Conservation (phyloP, 768 basidiomycete species). For the Calocybe indica region DNA sequence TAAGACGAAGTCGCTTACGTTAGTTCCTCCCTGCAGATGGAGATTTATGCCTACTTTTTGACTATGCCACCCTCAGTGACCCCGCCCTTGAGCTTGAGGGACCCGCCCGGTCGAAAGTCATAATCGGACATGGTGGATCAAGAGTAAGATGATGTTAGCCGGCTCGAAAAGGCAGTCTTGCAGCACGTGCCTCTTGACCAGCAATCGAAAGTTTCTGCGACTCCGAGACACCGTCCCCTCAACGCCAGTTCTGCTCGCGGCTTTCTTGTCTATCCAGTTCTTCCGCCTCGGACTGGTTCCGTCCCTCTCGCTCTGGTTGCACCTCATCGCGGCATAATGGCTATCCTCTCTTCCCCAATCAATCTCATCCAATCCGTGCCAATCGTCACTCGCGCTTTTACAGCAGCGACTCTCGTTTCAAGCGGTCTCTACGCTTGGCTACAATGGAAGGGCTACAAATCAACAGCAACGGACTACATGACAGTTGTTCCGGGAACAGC, state of each 20-base stretch:
- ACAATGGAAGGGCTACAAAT: slow-evolving; percentile 41
- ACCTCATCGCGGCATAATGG: slow-evolving; percentile 40
- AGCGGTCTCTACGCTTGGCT: slow-evolving; percentile 64
- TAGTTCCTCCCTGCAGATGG: slow-evolving; percentile 3
- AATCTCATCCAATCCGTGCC: slow-evolving; percentile 68
- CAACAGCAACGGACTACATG: slow-evolving; percentile 54
- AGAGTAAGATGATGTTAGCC: slow-evolving; percentile 8
- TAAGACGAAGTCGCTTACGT: slow-evolving; percentile 21
- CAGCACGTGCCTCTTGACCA: slow-evolving; percentile 15
- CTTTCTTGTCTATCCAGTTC: slow-evolving; percentile 4
- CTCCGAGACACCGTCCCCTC: no score
- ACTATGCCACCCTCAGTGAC: slow-evolving; percentile 73
- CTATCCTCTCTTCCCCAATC: slow-evolving; percentile 67
- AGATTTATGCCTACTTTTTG: slow-evolving; percentile 59
- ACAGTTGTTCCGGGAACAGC: slow-evolving; percentile 77
- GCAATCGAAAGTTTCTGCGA: no score
- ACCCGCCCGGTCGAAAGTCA: slow-evolving; percentile 78
- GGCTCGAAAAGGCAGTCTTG: slow-evolving; percentile 10
- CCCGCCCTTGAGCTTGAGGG: slow-evolving; percentile 86
- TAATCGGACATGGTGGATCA: slow-evolving; percentile 67
- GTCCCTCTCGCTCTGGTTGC: slow-evolving; percentile 3
- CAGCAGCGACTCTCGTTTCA: slow-evolving; percentile 50
- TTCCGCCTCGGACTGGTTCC: slow-evolving; percentile 8
- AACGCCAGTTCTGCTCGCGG: no score
- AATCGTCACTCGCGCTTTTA: slow-evolving; percentile 71